Evolutionary conservation across 192 early-diverging fungal genomes (phyloP).

Genomic region (Podila horticola): DNA sequence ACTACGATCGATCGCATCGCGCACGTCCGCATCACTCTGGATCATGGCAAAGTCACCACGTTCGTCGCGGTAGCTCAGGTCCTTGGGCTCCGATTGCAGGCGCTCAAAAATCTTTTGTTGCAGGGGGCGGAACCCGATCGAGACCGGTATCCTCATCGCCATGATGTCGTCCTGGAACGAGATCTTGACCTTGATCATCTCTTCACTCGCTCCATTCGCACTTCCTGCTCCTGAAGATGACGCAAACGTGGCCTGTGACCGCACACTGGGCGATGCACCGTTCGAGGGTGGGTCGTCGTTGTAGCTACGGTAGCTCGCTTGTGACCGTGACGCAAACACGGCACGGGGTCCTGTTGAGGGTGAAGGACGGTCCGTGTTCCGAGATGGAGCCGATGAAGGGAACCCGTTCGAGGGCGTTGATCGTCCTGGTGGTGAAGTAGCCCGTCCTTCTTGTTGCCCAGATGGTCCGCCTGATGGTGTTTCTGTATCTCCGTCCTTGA

Average conservation of each 20-base stretch:
- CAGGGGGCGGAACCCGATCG: slow-evolving; percentile 63
- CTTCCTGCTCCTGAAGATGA: slow-evolving; percentile 1
- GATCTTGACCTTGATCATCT: slow-evolving; percentile 77
- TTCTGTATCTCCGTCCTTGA: slow-evolving; percentile 68
- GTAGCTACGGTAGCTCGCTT: slow-evolving; percentile 6
- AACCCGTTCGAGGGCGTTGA: slow-evolving; percentile 4
- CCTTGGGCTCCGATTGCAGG: slow-evolving; percentile 30
- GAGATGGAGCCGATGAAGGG: not conserved
- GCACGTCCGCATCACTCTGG: slow-evolving; percentile 24
- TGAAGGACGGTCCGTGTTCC: slow-evolving; percentile 3
- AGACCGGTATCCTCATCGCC: slow-evolving; percentile 72
- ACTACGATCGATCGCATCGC: slow-evolving; percentile 43
- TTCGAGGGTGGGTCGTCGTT: slow-evolving; percentile 17
- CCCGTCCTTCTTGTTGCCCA: not conserved
- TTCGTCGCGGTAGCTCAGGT: slow-evolving; percentile 39
- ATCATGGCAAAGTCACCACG: slow-evolving; percentile 27
- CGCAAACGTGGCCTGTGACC: slow-evolving; percentile 22
- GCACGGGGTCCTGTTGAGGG: not conserved
- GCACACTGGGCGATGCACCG: slow-evolving; percentile 15
- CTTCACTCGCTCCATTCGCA: slow-evolving; percentile 2
- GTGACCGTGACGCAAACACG: slow-evolving; percentile 6
- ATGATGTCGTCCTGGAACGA: slow-evolving; percentile 75
- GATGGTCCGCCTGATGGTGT: slow-evolving; percentile 44
- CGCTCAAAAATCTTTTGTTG: slow-evolving; percentile 69
- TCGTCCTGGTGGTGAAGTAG: slow-evolving; percentile 13